Conservation (phyloP, 306 rosid species). For the Vigna trinervia region DNA sequence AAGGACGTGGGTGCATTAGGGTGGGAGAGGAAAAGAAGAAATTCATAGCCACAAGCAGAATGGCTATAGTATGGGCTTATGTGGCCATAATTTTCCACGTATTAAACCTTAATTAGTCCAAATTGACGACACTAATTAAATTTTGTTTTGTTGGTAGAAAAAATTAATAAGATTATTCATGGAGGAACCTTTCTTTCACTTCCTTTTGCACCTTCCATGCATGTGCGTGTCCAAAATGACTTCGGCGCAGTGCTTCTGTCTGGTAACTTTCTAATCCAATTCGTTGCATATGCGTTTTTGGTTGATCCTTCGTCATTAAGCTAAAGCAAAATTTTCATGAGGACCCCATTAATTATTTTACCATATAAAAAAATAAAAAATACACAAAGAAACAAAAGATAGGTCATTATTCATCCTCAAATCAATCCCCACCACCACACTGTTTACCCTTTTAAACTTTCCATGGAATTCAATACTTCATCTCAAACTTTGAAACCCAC, state of each 20-base stretch:
- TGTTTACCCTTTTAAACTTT: slow-evolving; percentile 29
- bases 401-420: slow-evolving; percentile 17
- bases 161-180: slow-evolving; percentile 22
- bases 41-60: slow-evolving; percentile 31
- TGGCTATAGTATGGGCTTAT: background rate
- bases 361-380: background rate
- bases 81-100: slow-evolving; percentile 34
- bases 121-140: slow-evolving; percentile 5
- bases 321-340: slow-evolving; percentile 57
- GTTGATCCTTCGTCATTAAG: slow-evolving; percentile 94
- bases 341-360: slow-evolving; percentile 45
- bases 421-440: slow-evolving; percentile 47
- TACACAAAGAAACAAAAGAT: background rate
- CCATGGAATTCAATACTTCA: slow-evolving; percentile 48
- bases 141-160: background rate
- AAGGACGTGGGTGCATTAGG: slow-evolving; percentile 38
- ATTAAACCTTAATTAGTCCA: slow-evolving; percentile 46
- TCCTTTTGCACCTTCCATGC: slow-evolving; percentile 41
- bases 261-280: slow-evolving; percentile 52
- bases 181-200: slow-evolving; percentile 37
- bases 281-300: slow-evolving; percentile 43
- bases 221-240: slow-evolving; percentile 54
- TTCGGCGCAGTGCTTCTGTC: slow-evolving; percentile 28
- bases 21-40: slow-evolving; percentile 31
- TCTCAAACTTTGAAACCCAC: slow-evolving; percentile 20